These are phyloP conservation scores for Metschnikowia orientalis DNA, from an alignment of 805 yeast genomes.

Conservation along the genomic window DNA sequence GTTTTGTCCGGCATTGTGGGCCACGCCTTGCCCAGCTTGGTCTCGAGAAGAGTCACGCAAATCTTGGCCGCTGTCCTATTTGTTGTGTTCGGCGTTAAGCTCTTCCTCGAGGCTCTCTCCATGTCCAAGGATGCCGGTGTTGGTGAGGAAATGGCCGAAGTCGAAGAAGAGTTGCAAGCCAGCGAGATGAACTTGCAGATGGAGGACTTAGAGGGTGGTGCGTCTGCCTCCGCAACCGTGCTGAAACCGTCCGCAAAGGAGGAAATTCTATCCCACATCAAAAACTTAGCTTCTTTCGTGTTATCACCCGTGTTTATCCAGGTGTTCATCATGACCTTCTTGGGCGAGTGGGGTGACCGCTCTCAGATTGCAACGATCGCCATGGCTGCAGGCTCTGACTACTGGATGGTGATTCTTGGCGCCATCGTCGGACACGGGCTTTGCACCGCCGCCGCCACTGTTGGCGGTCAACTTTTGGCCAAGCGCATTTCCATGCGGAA, in stretches of 20 bases:
- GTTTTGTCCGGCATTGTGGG: constrained; percentile 87
- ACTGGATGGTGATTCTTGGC: constrained; percentile 84
- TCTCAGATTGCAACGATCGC: constrained; percentile 98
- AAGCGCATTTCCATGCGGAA: constrained; percentile 85
- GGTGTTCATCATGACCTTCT: constrained; percentile 90
- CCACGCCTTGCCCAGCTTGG: constrained; percentile 78
- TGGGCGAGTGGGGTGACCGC: constrained; percentile 99
- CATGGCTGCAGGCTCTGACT: constrained; percentile 95
- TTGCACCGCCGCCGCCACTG: constrained; percentile 86
- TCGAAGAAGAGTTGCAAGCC: constrained; percentile 84
- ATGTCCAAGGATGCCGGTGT: constrained; percentile 85
- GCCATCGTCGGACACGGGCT: constrained; percentile 84
- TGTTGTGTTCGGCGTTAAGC: constrained; percentile 72
- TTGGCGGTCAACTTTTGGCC: constrained; percentile 90
- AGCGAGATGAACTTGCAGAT: constrained; percentile 49
- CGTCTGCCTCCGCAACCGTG: constrained; percentile 11
- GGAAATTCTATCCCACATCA: constrained; percentile 37
- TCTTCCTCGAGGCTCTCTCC: constrained; percentile 73
- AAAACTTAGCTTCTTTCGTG: constrained; percentile 55
- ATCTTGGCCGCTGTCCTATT: constrained; percentile 78
- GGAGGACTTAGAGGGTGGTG: constrained; percentile 60
- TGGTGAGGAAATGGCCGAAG: constrained; percentile 94
- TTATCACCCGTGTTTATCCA: constrained; percentile 91
- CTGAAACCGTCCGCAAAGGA: constrained; percentile 8
- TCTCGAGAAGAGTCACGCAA: constrained; percentile 77